Evolutionary conservation across 1,284 basidiomycete genomes (phyloP), one percentile per base, ranked within the genome.

Genomic region (Rhodotorula sp.): DNA sequence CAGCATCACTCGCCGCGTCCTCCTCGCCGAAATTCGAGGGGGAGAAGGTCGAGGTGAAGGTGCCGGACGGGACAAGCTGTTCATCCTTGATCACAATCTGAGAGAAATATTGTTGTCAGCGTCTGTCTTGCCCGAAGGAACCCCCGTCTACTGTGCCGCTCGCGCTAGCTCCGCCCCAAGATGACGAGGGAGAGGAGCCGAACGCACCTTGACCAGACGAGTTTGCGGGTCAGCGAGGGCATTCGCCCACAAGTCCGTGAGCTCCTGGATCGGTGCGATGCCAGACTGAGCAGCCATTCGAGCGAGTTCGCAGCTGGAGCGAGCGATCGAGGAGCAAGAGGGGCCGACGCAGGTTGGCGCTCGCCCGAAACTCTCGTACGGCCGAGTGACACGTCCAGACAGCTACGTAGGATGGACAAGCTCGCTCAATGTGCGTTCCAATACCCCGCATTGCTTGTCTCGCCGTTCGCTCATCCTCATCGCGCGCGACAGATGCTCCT

Each of bases 21-120:
- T 28, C 10, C 8, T 24, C 5, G 55, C 34, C 34, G 6, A 34
- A 34, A 34, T 10, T 34, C 34, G 26, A 26, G 31, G 28, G 4
- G 31, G 46, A 1, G 26, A 44, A 4, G 8, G 52, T 15, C 28
- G 48, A n/a, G 24, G 64, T 16, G 44, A 47, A 63, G 18, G 59
- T 22, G 1, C 63, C 64, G 48, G 34, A 54, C 7, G 58, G 37
- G 11, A 66, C 62, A 44, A 74, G 51, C n/a, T 58, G 53, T 37
- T 74, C 72, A 20, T 65, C 54, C 18, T 72, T 22, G 47, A 74
- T 65, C 9, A 51, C 15, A 53, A 70, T 63, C 72, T 72, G 55
- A 2, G 31, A 1, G n/a, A 16, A 13, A 15, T 8, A 7, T 22
- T 56, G 7, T 16, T 44, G 46, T 52, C 4, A 13, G 18, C 30